phyloP scores from a whole-genome alignment of 805 yeast species.

The Wickerhamiella occidentalis region DNA sequence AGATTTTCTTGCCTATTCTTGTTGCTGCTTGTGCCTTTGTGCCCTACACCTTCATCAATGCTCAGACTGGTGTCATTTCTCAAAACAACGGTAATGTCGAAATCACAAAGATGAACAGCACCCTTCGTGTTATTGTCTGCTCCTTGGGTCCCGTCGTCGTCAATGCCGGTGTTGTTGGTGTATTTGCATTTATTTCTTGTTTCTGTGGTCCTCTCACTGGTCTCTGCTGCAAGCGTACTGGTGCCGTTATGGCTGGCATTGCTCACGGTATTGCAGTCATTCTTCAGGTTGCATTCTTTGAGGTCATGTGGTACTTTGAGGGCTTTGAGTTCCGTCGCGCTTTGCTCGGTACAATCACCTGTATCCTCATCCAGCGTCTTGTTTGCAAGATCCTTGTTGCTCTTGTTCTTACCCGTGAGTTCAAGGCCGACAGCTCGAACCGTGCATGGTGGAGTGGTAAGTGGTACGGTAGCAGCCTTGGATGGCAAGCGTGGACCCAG shows the following conservation, averaged over 20 bases:
- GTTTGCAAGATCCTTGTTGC: slow-evolving; percentile 75
- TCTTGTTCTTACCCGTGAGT: slow-evolving; percentile 78
- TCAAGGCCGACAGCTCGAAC: slow-evolving; percentile 88
- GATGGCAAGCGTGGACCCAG: slow-evolving; percentile 88
- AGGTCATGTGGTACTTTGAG: slow-evolving; percentile 94
- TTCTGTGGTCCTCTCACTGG: slow-evolving; percentile 96
- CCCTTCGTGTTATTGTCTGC: slow-evolving; percentile 46
- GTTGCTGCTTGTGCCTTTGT: slow-evolving; percentile 56
- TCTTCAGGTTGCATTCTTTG: slow-evolving; percentile 74
- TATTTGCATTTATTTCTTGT: slow-evolving; percentile 75
- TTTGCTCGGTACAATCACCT: slow-evolving; percentile 73
- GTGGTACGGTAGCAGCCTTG: slow-evolving; percentile 93
- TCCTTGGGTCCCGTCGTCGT: slow-evolving; percentile 82
- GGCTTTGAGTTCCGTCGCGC: slow-evolving; percentile 82
- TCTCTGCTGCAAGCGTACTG: slow-evolving; percentile 92
- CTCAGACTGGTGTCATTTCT: slow-evolving; percentile 65
- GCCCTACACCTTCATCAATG: slow-evolving; percentile 69
- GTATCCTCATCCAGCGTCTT: slow-evolving; percentile 77
- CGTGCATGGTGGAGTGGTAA: slow-evolving; percentile 99
- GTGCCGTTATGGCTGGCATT: slow-evolving; percentile 87
- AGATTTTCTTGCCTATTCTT: slow-evolving; percentile 58
- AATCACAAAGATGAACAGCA: slow-evolving; percentile 38
- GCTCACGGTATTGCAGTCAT: slow-evolving; percentile 94
- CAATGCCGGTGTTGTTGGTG: slow-evolving; percentile 71
- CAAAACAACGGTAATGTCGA: slow-evolving; percentile 23